Base-by-base conservation (phyloP, 163 green algal genomes). In the Chloromonas sp. region DNA sequence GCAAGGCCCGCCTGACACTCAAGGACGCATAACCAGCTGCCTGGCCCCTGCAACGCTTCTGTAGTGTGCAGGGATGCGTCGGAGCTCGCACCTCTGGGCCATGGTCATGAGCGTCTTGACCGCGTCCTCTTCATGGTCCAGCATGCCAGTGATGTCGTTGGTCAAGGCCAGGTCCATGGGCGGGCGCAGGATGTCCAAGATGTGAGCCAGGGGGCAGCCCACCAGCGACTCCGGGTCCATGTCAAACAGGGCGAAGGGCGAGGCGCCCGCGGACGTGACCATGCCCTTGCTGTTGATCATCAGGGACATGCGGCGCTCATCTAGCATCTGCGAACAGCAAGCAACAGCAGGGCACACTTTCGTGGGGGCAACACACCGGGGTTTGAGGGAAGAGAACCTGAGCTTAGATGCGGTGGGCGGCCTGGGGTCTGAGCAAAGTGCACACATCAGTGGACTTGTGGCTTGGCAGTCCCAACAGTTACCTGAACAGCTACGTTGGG, bases 141-240 rank as follows among this genome's bases (percentile, higher is more conserved):
- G 2, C 71, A 79, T 36, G 71, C 71, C 36, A 36, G 36, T 36
- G 36, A 36, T 36, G 36, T 36, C 36, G 36, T 36, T 79, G 13
- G 71, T 14, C 14, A 79, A 11, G 71, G 36, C 71, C 71, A 59
- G 71, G 71, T 14, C 13, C 2, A 58, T 14, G 13, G 13, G 11
- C 13, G 71, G 71, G 13, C 71, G 5, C 71, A 79, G 71, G 13
- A 59, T 14, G 71, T 79, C 71, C 71, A 79, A 14, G 5, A 79
- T 36, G 71, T 79, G 14, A 74, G 66, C 66, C 5, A 74, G 66
- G 66, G 66, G 36, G 36, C 36, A 74, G 13, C 71, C 2, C 71
- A 79, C 71, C 71, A 79, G 71, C 13, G 71, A 11, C 58, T 70
- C 57, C 14, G 79, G 79, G 59, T 82, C 79, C 70, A 82, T 71